A percentile compares a stretch with the other conserved stretches of the same genome.
These are phyloP conservation scores for Vitis hybrid DNA, from an alignment of 177 flowering plant genomes.

Conservation along the genomic window DNA sequence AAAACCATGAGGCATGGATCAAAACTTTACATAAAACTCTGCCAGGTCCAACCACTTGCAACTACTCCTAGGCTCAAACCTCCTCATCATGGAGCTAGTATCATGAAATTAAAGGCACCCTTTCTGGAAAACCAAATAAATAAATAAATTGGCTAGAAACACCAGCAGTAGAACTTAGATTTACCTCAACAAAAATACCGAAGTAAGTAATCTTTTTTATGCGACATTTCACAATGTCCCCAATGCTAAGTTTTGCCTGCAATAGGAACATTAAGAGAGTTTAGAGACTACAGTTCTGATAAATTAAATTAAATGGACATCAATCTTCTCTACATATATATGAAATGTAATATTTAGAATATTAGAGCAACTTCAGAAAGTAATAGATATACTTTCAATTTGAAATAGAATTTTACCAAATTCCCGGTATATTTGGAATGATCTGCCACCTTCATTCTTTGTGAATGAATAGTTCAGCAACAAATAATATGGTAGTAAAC, in stretches of 20 bases:
- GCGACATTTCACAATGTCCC: constrained; percentile 84
- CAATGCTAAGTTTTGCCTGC: constrained; percentile 81
- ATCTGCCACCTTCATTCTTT: no score
- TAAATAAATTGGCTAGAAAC: background rate
- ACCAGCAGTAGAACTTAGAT: constrained; percentile 5
- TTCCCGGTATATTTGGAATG: no score
- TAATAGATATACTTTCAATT: background rate
- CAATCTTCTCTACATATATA: background rate
- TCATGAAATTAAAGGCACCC: background rate
- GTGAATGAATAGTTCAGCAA: no score
- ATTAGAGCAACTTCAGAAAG: background rate
- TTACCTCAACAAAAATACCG: constrained; percentile 94
- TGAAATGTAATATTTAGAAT: background rate
- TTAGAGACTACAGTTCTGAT: background rate
- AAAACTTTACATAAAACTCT: background rate
- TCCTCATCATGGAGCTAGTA: no score
- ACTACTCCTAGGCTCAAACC: background rate
- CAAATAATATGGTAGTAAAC: no score
- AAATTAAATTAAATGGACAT: background rate
- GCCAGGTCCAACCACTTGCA: background rate
- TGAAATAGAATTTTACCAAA: background rate
- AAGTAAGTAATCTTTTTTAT: constrained; percentile 83
- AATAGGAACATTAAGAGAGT: constrained; percentile 9
- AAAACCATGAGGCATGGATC: constrained; percentile 5
- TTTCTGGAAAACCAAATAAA: background rate